Evolutionary conservation across 495 filamentous ascomycete genomes (phyloP).

Genomic region (Aspergillus hancockii): DNA sequence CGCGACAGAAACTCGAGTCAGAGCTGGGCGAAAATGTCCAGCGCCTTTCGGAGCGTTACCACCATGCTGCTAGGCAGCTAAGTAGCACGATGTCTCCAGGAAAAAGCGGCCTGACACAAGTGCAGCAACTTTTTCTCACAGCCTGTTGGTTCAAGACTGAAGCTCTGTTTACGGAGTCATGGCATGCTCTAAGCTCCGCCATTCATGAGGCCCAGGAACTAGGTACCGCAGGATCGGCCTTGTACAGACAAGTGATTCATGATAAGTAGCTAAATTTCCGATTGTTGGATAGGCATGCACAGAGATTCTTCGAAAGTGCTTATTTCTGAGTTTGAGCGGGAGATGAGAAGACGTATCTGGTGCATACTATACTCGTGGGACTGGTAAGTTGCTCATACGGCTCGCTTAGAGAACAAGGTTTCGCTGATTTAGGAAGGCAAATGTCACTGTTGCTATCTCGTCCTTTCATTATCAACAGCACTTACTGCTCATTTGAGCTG

Average conservation of each 20-base stretch:
- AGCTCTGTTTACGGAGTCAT: slow-evolving; percentile 52
- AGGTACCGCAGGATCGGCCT: slow-evolving; percentile 26
- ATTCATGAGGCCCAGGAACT: slow-evolving; percentile 55
- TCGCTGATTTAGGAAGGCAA: slow-evolving; percentile 24
- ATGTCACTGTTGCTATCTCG: slow-evolving; percentile 31
- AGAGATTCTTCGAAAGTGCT: slow-evolving; percentile 34
- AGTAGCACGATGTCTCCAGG: slow-evolving; percentile 46
- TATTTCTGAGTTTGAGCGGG: slow-evolving; percentile 42
- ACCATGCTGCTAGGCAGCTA: slow-evolving; percentile 45
- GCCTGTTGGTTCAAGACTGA: slow-evolving; percentile 55
- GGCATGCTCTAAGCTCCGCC: slow-evolving; percentile 47
- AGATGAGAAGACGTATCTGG: slow-evolving; percentile 41
- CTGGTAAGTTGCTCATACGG: slow-evolving; percentile 22
- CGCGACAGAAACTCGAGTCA: slow-evolving; percentile 45
- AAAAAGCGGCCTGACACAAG: slow-evolving; percentile 47
- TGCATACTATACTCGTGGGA: slow-evolving; percentile 42
- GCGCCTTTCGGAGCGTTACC: slow-evolving; percentile 41
- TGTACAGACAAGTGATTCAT: background rate
- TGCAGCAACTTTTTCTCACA: slow-evolving; percentile 55
- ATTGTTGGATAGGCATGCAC: slow-evolving; percentile 43
- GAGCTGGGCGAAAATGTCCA: slow-evolving; percentile 43
- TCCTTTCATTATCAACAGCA: slow-evolving; percentile 29
- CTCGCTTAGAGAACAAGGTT: background rate
- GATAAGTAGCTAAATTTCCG: background rate
- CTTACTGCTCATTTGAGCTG: slow-evolving; percentile 22